These are phyloP conservation scores for Podospora pseudoanserina DNA, from an alignment of 495 filamentous ascomycete species.

Conservation along the genomic window DNA sequence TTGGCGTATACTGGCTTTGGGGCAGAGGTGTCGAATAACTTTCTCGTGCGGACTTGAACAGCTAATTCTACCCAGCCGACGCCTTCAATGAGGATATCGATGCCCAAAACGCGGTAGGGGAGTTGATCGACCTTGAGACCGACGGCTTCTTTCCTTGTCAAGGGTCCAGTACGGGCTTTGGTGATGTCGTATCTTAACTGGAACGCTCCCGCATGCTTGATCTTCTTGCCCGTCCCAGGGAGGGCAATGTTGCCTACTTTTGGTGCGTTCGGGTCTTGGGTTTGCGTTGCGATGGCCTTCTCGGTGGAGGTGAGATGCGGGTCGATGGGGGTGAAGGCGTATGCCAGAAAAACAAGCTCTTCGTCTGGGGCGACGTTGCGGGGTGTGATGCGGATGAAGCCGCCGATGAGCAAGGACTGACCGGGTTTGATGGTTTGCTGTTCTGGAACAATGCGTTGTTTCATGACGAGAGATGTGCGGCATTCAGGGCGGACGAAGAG, in stretches of 20 bases:
- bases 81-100: slow-evolving; percentile 86
- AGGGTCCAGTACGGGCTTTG: slow-evolving; percentile 57
- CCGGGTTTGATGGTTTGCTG: slow-evolving; percentile 69
- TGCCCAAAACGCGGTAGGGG: slow-evolving; percentile 72
- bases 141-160: slow-evolving; percentile 50
- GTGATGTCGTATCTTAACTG: slow-evolving; percentile 79
- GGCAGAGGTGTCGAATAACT: slow-evolving; percentile 21
- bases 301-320: slow-evolving; percentile 71
- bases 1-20: not conserved
- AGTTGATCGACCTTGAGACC: slow-evolving; percentile 55
- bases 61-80: slow-evolving; percentile 90
- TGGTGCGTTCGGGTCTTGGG: slow-evolving; percentile 47
- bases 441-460: slow-evolving; percentile 59
- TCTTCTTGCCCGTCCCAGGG: slow-evolving; percentile 52
- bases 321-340: slow-evolving; percentile 71
- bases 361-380: slow-evolving; percentile 46
- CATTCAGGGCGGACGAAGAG: slow-evolving; percentile 61
- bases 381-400: slow-evolving; percentile 85
- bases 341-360: slow-evolving; percentile 59
- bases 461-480: slow-evolving; percentile 70
- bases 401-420: slow-evolving; percentile 80
- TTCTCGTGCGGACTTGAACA: slow-evolving; percentile 66
- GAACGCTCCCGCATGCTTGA: slow-evolving; percentile 68
- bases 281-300: slow-evolving; percentile 69
- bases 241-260: slow-evolving; percentile 57